Base-by-base conservation (phyloP, 164 flowering plant genomes). In the Euptelea pleiosperma region DNA sequence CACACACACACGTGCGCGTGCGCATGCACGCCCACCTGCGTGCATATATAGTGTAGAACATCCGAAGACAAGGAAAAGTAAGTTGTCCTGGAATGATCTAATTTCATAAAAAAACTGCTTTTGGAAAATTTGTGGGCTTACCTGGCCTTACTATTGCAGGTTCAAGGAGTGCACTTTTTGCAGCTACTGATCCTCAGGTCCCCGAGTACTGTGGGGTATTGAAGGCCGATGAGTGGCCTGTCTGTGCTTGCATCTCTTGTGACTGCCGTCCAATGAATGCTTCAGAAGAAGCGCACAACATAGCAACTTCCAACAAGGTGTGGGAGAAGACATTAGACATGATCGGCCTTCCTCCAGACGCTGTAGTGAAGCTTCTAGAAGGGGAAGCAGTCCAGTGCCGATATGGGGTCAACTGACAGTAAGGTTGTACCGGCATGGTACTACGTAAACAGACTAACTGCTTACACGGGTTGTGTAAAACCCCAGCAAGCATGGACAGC, bases 271-370 rank as follows among this genome's bases (percentile, higher is more conserved):
- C 99, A 0, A 69, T 83, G 54, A 94, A 84, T 68, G 85, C 97
- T 55, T 91, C 99, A 0, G 96, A 94, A 73, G 99, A 94, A 75
- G 83, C 99, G 3, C 97, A 87, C 67, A 82, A 84, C 60, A 1
- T 78, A 44, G 85, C 78, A 49, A 91, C 95, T 30, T 61, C 93
- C 15, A 55, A 69, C 40, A 70, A 47, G 72, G 90, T 94, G 31
- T 94, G 97, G 97, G 96, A 82, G 71, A 94, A 85, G 76, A 94
- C 97, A 10, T 34, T 94, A n/a, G 91, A 85, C 62, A 58, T 91
- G 82, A 58, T 83, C 16, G 99, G 99, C 37, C 93, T 94, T 46
- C 90, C 99, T 31, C 61, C 71, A 11, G 96, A 91, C 74, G 87
- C 85, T 2, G 85, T 89, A 50, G 97, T 91, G 74, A 86, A 70